phyloP scores from a whole-genome alignment of 208 protist species.

The Wallacemonas sp. region DNA sequence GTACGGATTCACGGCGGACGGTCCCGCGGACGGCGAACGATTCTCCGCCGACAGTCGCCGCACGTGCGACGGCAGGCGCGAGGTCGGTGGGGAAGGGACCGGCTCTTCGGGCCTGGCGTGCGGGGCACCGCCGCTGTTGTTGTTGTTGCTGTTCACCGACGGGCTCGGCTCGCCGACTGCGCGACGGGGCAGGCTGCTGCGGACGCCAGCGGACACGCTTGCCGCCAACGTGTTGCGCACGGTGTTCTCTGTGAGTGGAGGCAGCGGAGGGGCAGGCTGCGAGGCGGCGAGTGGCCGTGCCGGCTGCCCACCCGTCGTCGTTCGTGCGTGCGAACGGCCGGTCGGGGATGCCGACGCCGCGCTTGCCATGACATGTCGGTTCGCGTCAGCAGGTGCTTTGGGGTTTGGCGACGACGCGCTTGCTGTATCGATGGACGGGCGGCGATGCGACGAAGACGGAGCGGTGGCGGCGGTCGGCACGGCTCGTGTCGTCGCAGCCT shows the following conservation, averaged over 20 bases:
- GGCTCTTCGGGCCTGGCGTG: no score
- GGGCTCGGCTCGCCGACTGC: no score
- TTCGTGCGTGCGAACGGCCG: no score
- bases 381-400: background rate
- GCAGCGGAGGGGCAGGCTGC: background rate
- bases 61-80: conserved; percentile 7
- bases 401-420: background rate
- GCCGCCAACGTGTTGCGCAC: no score
- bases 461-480: background rate
- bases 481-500: background rate
- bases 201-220: background rate
- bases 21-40: background rate
- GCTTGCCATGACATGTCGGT: no score
- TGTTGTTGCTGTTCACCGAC: no score
- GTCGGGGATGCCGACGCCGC: background rate
- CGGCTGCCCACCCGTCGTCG: background rate
- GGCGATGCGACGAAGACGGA: background rate
- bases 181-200: background rate
- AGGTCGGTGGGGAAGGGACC: background rate
- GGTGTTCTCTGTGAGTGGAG: no score
- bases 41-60: background rate
- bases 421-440: background rate
- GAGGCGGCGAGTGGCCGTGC: background rate
- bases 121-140: no score
- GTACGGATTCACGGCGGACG: background rate